phyloP scores from a whole-genome alignment of 257 asterid species.

The Petunia secreta region DNA sequence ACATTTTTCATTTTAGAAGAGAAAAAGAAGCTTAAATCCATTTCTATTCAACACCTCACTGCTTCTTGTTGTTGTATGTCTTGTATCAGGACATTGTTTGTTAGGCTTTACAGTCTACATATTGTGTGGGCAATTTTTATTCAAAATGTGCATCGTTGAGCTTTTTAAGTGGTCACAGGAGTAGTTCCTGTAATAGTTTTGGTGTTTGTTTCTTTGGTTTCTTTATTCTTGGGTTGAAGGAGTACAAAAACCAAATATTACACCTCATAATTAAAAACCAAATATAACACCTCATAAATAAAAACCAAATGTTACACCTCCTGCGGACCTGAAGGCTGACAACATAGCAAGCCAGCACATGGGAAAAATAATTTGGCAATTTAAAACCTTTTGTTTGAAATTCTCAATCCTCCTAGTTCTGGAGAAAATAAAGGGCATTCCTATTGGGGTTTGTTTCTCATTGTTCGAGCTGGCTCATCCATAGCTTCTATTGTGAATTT shows the following conservation, averaged over 20 bases:
- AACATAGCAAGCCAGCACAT: background rate
- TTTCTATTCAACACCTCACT: conserved; percentile 21
- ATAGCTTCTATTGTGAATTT: conserved; percentile 27
- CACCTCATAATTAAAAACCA: background rate
- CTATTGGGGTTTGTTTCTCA: background rate
- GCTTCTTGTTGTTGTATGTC: conserved; percentile 18
- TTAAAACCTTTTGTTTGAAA: background rate
- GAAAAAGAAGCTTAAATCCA: background rate
- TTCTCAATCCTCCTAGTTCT: background rate
- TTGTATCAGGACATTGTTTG: conserved; percentile 7
- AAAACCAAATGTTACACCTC: background rate
- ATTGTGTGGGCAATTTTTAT: background rate
- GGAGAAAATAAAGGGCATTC: conserved; percentile 8
- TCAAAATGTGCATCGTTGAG: background rate
- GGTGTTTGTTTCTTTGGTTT: background rate
- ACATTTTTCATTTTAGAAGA: conserved; percentile 19
- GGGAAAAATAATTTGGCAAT: background rate
- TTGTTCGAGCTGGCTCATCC: conserved; percentile 4
- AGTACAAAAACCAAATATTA: background rate
- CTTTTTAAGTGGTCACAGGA: conserved; percentile 13
- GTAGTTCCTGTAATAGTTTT: background rate
- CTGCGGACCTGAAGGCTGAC: background rate
- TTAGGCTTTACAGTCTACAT: background rate
- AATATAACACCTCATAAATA: background rate
- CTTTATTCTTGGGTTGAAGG: conserved; percentile 16